Base-by-base conservation (phyloP, 2,329 filamentous ascomycete genomes). In the Diplodia mutila region DNA sequence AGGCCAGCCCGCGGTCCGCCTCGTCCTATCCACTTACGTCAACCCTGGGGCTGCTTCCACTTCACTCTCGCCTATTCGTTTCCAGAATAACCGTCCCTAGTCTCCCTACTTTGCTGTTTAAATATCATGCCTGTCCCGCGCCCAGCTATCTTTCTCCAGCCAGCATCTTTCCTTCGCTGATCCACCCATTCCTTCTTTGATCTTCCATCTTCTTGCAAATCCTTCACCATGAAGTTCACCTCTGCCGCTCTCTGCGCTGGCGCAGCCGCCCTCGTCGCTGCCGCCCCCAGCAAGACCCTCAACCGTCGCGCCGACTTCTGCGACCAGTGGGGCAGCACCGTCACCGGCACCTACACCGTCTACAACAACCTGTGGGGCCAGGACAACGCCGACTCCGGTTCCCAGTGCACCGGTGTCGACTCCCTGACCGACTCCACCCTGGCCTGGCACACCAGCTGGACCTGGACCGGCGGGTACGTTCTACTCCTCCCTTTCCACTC, bases 341-440 rank as follows among this genome's bases (percentile, higher is more conserved):
- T 73, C 18, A 73, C 70, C 1, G 75, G 75, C 9, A 14, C 69
- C 7, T 78, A 77, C 70, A 77, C 75, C n/a, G 68, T 75, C 55
- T 78, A 78, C 72, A 76, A 78, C 68, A 78, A 83, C 75, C 78
- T 83, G 34, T 85, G 82, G 83, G 82, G 81, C 69, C 67, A 74
- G 51, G 72, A 54, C 39, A 67, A 73, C 53, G 82, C 81, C 9
- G 76, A 73, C 4, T 80, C 80, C 4, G 83, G 83, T 32, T 79
- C 74, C 2, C 82, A 84, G 72, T 85, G 83, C 76, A 81, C 81
- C 27, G 78, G 76, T 32, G 77, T 82, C 67, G 77, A 80, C 67
- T 74, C 78, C 65, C 71, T 80, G 37, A 76, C 71, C 61, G 77
- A 77, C 34, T 73, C 52, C 61, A 78, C 75, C 5, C 72, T 84